Evolutionary conservation across 129 eudicot genomes (phyloP).

Genomic region (Flaveria linearis): DNA sequence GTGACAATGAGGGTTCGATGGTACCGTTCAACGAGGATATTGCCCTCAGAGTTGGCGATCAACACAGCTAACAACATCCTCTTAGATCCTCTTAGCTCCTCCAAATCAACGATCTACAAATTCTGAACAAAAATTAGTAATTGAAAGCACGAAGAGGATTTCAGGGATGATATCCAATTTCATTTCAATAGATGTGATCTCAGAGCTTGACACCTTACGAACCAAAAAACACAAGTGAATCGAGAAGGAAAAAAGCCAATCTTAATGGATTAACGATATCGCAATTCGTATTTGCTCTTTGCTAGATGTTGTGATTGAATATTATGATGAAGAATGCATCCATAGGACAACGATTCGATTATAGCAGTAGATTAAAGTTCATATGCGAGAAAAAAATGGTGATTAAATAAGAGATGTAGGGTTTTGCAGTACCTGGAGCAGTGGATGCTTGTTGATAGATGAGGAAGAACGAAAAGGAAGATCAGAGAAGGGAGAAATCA

Average conservation of each 20-base stretch:
- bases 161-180: background rate
- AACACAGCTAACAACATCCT: conserved; percentile 84
- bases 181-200: conserved; percentile 11
- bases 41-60: conserved; percentile 95
- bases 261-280: background rate
- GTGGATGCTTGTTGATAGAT: background rate
- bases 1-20: background rate
- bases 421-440: background rate
- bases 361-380: background rate
- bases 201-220: background rate
- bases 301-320: background rate
- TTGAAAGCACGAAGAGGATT: background rate
- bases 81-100: background rate
- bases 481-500: background rate
- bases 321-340: no score
- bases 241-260: background rate
- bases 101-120: conserved; percentile 13
- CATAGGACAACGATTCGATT: background rate
- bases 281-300: background rate
- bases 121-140: background rate
- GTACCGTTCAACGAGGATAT: conserved; percentile 98
- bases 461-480: background rate
- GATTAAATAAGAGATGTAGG: background rate
- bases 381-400: background rate
- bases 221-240: background rate